Conservation (phyloP, 2,329 filamentous ascomycete species). For the Lachnellula willkommii region DNA sequence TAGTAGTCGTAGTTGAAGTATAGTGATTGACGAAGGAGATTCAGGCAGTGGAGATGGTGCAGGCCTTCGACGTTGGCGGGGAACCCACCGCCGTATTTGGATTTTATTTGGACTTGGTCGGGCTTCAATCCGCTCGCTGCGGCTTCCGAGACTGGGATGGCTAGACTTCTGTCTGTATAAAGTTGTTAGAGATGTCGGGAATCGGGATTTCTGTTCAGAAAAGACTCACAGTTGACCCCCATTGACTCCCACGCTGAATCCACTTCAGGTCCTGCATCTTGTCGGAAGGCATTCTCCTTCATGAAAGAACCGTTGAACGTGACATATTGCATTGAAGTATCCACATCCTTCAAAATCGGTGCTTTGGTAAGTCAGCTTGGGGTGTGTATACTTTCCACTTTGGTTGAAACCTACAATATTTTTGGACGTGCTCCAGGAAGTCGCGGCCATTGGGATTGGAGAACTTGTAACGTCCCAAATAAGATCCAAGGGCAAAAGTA, state of each 20-base stretch:
- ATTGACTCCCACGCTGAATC: slow-evolving; percentile 48
- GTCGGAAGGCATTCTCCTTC: slow-evolving; percentile 46
- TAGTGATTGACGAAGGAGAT: slow-evolving; percentile 47
- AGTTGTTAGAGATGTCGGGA: neutral
- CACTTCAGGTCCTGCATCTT: slow-evolving; percentile 42
- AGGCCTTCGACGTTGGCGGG: slow-evolving; percentile 43
- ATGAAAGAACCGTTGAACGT: slow-evolving; percentile 49
- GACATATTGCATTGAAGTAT: slow-evolving; percentile 37
- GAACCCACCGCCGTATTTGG: slow-evolving; percentile 48
- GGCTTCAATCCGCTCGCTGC: slow-evolving; percentile 37
- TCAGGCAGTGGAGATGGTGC: slow-evolving; percentile 48
- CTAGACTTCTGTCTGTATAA: slow-evolving; percentile 34
- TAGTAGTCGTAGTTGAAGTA: slow-evolving; percentile 52
- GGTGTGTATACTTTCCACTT: neutral
- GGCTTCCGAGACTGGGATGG: slow-evolving; percentile 38
- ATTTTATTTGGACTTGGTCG: slow-evolving; percentile 47
- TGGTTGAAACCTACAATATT: slow-evolving; percentile 20
- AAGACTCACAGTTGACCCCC: slow-evolving; percentile 44
- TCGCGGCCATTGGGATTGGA: slow-evolving; percentile 7
- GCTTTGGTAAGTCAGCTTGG: slow-evolving; percentile 17
- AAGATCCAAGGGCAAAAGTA: slow-evolving; percentile 17
- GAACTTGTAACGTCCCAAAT: slow-evolving; percentile 17
- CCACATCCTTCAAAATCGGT: slow-evolving; percentile 37
- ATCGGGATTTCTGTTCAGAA: too few relatives aligned
- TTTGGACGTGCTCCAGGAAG: slow-evolving; percentile 20